Percentiles rank a stretch among this genome's conserved stretches.
Conservation (phyloP, 768 basidiomycete genomes). For the Dentipellis sp. region DNA sequence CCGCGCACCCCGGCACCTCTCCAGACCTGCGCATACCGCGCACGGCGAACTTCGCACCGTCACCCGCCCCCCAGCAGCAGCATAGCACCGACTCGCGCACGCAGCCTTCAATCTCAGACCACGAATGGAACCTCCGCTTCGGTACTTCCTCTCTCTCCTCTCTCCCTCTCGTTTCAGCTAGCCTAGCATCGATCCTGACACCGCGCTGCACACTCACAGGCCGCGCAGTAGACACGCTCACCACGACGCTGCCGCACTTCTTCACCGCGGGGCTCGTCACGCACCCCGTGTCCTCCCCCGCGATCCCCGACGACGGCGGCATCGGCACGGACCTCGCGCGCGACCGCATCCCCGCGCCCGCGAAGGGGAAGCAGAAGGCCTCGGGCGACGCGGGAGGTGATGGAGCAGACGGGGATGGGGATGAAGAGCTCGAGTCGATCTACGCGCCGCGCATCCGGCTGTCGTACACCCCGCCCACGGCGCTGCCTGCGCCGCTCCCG, state of each 20-base stretch:
- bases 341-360: background rate
- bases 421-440: conserved; percentile 34
- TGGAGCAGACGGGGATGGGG: no score
- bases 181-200: background rate
- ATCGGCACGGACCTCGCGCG: background rate
- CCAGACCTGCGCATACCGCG: no score
- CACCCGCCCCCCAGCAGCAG: no score
- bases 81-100: no score
- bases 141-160: conserved; percentile 30
- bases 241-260: conserved; percentile 63
- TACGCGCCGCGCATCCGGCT: conserved; percentile 60
- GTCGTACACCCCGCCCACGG: conserved; percentile 58
- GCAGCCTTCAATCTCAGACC: conserved; percentile 43
- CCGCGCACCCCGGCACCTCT: no score
- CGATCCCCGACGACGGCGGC: conserved; percentile 16
- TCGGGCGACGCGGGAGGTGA: conserved; percentile 20
- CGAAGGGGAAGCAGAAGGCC: background rate
- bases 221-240: conserved; percentile 59
- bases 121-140: conserved; percentile 73
- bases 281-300: conserved; percentile 28
- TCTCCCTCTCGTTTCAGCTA: background rate
- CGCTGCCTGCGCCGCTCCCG: conserved; percentile 62
- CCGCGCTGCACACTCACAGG: conserved; percentile 29
- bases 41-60: no score
- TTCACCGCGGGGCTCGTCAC: conserved; percentile 60